These are phyloP conservation scores for Gynochthodes officinalis DNA, from an alignment of 257 asterid genomes.

Conservation along the genomic window DNA sequence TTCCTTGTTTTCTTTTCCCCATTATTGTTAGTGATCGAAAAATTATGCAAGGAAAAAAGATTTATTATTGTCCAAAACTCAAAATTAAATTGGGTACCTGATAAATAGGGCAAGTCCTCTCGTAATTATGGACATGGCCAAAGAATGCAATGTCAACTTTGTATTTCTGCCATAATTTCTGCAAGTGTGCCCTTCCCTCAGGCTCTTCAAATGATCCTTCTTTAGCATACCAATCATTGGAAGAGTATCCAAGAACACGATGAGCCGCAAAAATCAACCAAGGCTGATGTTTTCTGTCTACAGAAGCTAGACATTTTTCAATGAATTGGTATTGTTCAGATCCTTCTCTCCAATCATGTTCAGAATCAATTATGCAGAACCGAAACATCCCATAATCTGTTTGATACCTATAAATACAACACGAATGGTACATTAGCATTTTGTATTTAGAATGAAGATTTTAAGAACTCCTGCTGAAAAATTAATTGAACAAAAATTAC, in stretches of 20 bases:
- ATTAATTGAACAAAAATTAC: conserved; percentile 14
- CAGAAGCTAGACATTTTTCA: conserved; percentile 37
- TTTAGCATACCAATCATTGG: conserved; percentile 28
- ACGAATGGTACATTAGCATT: no score
- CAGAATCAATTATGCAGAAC: conserved; percentile 40
- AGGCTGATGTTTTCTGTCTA: conserved; percentile 39
- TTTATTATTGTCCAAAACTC: no score
- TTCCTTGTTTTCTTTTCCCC: no score
- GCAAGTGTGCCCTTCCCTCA: conserved; percentile 46
- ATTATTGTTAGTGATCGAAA: no score
- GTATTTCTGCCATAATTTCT: conserved; percentile 47
- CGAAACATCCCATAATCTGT: conserved; percentile 47
- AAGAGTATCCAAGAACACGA: conserved; percentile 45
- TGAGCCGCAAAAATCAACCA: conserved; percentile 49
- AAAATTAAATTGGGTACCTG: conserved; percentile 25
- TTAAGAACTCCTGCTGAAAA: no score
- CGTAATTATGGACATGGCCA: conserved; percentile 49
- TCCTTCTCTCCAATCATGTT: conserved; percentile 46
- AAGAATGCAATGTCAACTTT: conserved; percentile 43
- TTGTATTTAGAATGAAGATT: no score
- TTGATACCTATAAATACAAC: conserved; percentile 34
- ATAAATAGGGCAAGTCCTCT: conserved; percentile 43
- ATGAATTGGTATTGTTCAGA: conserved; percentile 41
- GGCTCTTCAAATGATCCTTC: conserved; percentile 49
- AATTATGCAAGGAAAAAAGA: no score